Percentiles rank a stretch among this genome's conserved stretches.
These are phyloP conservation scores for Ochetophila trinervis DNA, from an alignment of 306 rosid genomes.

Conservation along the genomic window DNA sequence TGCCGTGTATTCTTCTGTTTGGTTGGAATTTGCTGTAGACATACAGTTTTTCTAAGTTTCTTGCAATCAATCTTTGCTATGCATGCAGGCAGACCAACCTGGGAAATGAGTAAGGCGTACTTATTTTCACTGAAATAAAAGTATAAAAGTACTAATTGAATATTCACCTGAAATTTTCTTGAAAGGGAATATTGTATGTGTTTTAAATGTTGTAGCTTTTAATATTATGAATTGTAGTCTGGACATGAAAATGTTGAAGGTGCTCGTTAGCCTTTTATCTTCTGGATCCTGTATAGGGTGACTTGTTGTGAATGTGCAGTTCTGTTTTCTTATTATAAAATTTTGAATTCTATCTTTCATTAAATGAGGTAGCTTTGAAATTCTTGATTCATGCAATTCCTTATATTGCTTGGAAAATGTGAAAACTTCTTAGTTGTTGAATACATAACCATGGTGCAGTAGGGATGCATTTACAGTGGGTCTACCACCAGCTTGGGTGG, in stretches of 20 bases:
- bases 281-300: not conserved
- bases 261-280: not conserved
- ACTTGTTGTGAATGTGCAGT: not conserved
- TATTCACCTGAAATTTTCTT: no score
- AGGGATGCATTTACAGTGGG: constrained; percentile 73
- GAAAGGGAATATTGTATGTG: no score
- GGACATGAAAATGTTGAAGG: not conserved
- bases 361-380: not conserved
- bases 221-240: not conserved
- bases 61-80: no score
- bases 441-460: constrained; percentile 28
- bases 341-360: not conserved
- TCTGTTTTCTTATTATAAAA: not conserved
- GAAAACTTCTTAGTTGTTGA: constrained; percentile 11
- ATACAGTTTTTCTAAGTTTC: no score
- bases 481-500: constrained; percentile 82
- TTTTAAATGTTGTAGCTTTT: not conserved
- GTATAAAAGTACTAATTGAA: no score
- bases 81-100: no score
- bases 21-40: no score
- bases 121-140: no score
- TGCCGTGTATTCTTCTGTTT: no score
- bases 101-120: no score
- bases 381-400: not conserved
- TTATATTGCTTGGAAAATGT: constrained; percentile 8